Evolutionary conservation across 129 eudicot species (phyloP).

Genomic region (Artemisia annua): DNA sequence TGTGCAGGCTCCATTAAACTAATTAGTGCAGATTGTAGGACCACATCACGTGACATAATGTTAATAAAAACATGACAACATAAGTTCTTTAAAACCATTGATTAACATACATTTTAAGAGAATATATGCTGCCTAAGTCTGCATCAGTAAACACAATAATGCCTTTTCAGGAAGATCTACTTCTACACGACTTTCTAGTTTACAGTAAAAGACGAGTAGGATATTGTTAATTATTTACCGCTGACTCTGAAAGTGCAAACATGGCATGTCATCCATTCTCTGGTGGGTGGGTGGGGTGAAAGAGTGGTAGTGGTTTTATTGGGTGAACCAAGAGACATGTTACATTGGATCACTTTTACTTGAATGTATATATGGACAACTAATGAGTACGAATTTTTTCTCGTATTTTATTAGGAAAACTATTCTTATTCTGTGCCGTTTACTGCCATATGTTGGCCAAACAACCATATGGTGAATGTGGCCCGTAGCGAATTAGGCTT

Average conservation of each 20-base stretch:
- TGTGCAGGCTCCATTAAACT: too few relatives aligned
- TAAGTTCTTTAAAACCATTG: constrained; percentile 7
- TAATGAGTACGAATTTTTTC: background rate
- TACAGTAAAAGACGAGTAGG: constrained; percentile 25
- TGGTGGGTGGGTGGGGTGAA: constrained; percentile 39
- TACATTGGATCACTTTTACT: constrained; percentile 27
- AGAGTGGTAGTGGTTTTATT: constrained; percentile 31
- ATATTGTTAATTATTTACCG: constrained; percentile 28
- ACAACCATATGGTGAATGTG: background rate
- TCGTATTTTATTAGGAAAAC: constrained; percentile 1
- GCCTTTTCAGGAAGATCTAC: constrained; percentile 27
- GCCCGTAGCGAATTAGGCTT: constrained; percentile 5
- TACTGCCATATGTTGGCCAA: constrained; percentile 19
- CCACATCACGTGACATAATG: constrained; percentile 46
- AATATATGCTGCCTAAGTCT: constrained; percentile 23
- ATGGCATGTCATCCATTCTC: constrained; percentile 50
- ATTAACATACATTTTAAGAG: constrained; percentile 25
- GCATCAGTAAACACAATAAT: constrained; percentile 27
- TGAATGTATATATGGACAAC: constrained; percentile 10
- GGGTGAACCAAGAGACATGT: constrained; percentile 29
- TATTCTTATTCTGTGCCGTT: constrained; percentile 14
- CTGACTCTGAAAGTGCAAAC: constrained; percentile 38
- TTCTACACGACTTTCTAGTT: constrained; percentile 23
- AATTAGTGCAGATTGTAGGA: constrained; percentile 28
- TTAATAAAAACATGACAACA: constrained; percentile 23